These are phyloP conservation scores for Phytophthora chlamydospora DNA, from an alignment of 352 stramenopile genomes.

Conservation along the genomic window DNA sequence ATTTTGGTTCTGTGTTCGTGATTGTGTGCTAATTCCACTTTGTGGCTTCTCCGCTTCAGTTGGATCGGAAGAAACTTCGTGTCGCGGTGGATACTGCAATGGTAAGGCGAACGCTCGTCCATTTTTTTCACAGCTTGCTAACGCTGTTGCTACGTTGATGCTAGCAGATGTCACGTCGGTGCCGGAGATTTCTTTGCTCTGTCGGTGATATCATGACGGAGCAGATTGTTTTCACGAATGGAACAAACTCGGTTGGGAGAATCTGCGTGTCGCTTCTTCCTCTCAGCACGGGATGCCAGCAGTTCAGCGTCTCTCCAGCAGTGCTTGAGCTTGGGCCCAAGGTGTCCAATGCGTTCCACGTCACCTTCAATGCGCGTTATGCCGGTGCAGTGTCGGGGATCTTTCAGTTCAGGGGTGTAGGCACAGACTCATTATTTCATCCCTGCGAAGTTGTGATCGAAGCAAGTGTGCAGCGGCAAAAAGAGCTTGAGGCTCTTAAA, in stretches of 20 bases:
- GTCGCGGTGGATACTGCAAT: slow-evolving; percentile 34
- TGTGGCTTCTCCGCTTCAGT: slow-evolving; percentile 13
- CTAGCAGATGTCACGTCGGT: slow-evolving; percentile 58
- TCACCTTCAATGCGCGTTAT: slow-evolving; percentile 69
- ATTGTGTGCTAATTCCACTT: slow-evolving; percentile 10
- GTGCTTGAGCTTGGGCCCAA: slow-evolving; percentile 74
- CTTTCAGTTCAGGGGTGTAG: slow-evolving; percentile 87
- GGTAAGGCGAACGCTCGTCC: slow-evolving; percentile 18
- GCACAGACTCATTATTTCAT: slow-evolving; percentile 59
- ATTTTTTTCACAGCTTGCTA: neutral
- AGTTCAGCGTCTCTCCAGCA: slow-evolving; percentile 79
- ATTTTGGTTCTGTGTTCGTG: neutral
- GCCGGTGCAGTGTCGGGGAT: slow-evolving; percentile 75
- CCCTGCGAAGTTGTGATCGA: slow-evolving; percentile 88
- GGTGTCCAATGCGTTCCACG: slow-evolving; percentile 64
- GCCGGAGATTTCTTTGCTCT: slow-evolving; percentile 71
- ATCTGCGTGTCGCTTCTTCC: slow-evolving; percentile 83
- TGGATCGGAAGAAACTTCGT: slow-evolving; percentile 31
- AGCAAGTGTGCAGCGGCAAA: slow-evolving; percentile 63
- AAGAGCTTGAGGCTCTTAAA: slow-evolving; percentile 33
- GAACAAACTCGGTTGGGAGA: slow-evolving; percentile 53
- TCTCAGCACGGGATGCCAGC: slow-evolving; percentile 84
- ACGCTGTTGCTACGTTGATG: slow-evolving; percentile 2
- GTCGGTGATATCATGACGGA: slow-evolving; percentile 77
- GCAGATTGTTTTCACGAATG: slow-evolving; percentile 80